A percentile compares a stretch with the other conserved stretches of the same genome.
Conservation (phyloP, 352 stramenopile species). For the Thalassiosira ordinaria region DNA sequence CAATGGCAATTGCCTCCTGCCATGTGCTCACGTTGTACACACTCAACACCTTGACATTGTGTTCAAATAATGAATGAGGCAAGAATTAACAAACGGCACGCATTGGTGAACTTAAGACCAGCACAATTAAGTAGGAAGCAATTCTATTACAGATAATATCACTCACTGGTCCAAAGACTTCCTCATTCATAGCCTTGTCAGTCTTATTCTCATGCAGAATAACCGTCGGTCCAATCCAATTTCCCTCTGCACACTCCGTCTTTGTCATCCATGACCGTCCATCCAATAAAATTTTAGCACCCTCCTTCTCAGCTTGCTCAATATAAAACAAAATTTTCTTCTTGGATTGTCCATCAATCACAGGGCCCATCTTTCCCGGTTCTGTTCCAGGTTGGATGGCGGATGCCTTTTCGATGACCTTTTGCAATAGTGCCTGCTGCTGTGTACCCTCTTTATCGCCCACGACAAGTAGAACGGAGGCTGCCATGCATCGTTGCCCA, state of each 20-base stretch:
- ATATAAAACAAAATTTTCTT: conserved; percentile 95
- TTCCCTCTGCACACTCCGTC: conserved; percentile 51
- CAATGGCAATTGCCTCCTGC: conserved; percentile 94
- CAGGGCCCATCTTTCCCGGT: conserved; percentile 92
- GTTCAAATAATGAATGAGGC: not conserved
- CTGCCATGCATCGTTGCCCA: conserved; percentile 96
- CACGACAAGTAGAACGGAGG: conserved; percentile 93
- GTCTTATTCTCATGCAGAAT: conserved; percentile 90
- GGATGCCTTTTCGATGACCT: conserved; percentile 89
- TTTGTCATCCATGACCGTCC: conserved; percentile 87
- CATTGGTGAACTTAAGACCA: no score
- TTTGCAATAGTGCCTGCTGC: conserved; percentile 86
- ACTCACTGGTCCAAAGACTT: conserved; percentile 93
- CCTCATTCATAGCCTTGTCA: conserved; percentile 91
- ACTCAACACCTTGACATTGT: conserved; percentile 87
- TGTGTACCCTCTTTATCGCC: conserved; percentile 58
- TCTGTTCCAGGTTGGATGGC: conserved; percentile 89
- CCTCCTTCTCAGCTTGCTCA: conserved; percentile 89
- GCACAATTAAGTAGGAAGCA: no score
- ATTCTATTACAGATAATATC: no score
- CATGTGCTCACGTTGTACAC: conserved; percentile 89
- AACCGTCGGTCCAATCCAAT: conserved; percentile 96
- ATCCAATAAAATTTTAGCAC: conserved; percentile 91
- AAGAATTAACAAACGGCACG: not conserved
- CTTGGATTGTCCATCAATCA: conserved; percentile 93